Evolutionary conservation across 2,329 filamentous ascomycete species (phyloP).

Genomic region (Aureobasidium sp.): DNA sequence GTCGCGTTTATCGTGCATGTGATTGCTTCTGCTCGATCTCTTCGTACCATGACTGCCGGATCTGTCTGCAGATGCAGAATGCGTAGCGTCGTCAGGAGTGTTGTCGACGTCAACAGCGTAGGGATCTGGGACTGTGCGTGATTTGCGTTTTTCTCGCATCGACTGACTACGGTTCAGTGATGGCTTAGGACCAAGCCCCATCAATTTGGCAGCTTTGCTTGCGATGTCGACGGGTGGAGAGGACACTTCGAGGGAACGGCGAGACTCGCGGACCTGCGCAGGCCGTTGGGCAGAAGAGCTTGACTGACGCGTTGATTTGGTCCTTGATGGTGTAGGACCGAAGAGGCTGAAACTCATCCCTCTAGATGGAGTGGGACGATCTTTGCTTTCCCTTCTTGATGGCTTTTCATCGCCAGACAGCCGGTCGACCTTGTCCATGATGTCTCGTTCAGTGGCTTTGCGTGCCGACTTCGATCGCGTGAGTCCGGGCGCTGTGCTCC

Average conservation of each 20-base stretch:
- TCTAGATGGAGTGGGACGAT: conserved; percentile 49
- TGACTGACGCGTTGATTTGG: conserved; percentile 63
- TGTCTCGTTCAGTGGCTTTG: conserved; percentile 43
- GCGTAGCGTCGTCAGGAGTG: conserved; percentile 36
- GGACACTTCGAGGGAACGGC: background rate
- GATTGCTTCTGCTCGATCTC: conserved; percentile 22
- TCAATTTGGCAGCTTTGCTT: conserved; percentile 24
- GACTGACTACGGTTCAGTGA: conserved; percentile 39
- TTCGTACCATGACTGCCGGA: conserved; percentile 24
- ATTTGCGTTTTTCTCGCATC: conserved; percentile 45
- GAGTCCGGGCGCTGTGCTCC: conserved; percentile 36
- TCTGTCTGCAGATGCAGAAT: conserved; percentile 29
- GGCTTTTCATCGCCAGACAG: conserved; percentile 69
- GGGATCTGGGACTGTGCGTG: conserved; percentile 48
- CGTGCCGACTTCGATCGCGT: conserved; percentile 52
- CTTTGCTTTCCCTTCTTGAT: conserved; percentile 39
- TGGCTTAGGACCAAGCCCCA: conserved; percentile 48
- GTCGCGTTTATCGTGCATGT: conserved; percentile 35
- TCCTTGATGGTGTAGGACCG: conserved; percentile 41
- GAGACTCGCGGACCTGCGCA: background rate
- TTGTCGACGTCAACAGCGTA: conserved; percentile 58
- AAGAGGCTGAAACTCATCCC: conserved; percentile 57
- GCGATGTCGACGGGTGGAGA: conserved; percentile 7
- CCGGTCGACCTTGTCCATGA: conserved; percentile 34
- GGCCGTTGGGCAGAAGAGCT: conserved; percentile 37